Conservation (phyloP, 495 filamentous ascomycete genomes). For the Rhypophila decipiens region DNA sequence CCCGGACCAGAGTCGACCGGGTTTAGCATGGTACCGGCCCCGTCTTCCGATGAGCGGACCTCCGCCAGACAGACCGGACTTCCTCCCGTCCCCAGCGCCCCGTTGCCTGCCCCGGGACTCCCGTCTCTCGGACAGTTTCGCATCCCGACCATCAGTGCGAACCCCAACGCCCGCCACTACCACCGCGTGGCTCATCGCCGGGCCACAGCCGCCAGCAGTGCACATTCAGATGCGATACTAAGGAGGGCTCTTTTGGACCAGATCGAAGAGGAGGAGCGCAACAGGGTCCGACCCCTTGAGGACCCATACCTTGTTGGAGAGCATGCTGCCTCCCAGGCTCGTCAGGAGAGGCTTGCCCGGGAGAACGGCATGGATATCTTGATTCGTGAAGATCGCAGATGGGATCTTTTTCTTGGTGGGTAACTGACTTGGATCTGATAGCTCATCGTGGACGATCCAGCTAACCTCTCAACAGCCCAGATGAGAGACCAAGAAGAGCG, state of each 20-base stretch:
- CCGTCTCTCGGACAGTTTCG: slow-evolving; percentile 35
- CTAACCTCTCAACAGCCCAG: slow-evolving; percentile 25
- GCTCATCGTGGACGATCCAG: neutral
- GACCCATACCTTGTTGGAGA: slow-evolving; percentile 50
- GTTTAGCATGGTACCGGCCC: slow-evolving; percentile 1
- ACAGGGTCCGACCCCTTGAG: slow-evolving; percentile 38
- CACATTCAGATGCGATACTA: slow-evolving; percentile 15
- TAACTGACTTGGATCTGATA: neutral
- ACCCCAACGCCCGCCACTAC: slow-evolving; percentile 43
- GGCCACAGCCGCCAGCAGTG: slow-evolving; percentile 22
- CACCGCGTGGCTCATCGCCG: slow-evolving; percentile 43
- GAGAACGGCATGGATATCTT: slow-evolving; percentile 41
- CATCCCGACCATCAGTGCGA: slow-evolving; percentile 33
- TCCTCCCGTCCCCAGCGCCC: slow-evolving; percentile 31
- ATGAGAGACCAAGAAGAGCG: slow-evolving; percentile 42
- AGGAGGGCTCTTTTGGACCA: slow-evolving; percentile 23
- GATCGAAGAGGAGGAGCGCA: slow-evolving; percentile 30
- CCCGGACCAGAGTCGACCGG: slow-evolving; percentile 4
- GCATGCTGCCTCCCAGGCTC: slow-evolving; percentile 38
- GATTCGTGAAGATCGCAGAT: slow-evolving; percentile 38
- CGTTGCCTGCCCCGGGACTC: slow-evolving; percentile 15
- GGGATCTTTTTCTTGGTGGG: slow-evolving; percentile 45
- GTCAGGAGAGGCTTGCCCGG: slow-evolving; percentile 37
- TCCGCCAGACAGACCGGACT: too few species aligned
- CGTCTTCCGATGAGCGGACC: neutral